Conservation (phyloP, 768 basidiomycete genomes). For the Lactarius sp. region DNA sequence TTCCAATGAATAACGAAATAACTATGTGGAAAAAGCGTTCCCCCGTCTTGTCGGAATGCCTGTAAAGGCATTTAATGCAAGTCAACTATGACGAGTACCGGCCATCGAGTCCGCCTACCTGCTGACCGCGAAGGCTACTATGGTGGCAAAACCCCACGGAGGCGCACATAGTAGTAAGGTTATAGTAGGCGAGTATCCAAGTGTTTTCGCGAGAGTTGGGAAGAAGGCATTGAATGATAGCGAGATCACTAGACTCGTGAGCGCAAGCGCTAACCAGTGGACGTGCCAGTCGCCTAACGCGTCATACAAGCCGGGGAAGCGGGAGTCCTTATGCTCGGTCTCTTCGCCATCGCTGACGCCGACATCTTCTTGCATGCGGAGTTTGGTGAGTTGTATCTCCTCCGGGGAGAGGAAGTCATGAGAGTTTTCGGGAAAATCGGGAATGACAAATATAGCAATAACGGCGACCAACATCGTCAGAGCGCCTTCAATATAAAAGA, state of each 20-base stretch:
- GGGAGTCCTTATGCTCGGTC: constrained; percentile 34
- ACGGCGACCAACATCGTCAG: constrained; percentile 52
- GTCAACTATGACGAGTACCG: background rate
- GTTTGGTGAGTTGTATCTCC: constrained; percentile 52
- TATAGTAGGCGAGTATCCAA: constrained; percentile 61
- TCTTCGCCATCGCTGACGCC: constrained; percentile 49
- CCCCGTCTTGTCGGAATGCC: constrained; percentile 64
- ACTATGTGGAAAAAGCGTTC: constrained; percentile 71
- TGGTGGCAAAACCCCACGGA: constrained; percentile 62
- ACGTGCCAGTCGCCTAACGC: constrained; percentile 78
- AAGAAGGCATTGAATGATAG: constrained; percentile 79
- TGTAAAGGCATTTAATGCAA: constrained; percentile 24
- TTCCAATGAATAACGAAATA: constrained; percentile 49
- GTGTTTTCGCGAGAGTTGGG: constrained; percentile 67
- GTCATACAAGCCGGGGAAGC: constrained; percentile 45
- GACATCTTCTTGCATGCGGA: constrained; percentile 61
- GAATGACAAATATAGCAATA: constrained; percentile 57
- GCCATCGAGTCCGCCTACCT: constrained; percentile 30
- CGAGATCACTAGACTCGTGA: constrained; percentile 56
- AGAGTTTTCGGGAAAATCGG: constrained; percentile 65
- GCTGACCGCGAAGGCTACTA: constrained; percentile 49
- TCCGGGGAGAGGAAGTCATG: constrained; percentile 54
- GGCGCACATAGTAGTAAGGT: constrained; percentile 75
- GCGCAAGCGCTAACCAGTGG: constrained; percentile 69
- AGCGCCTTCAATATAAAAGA: constrained; percentile 65